phyloP scores from a whole-genome alignment of 805 yeast genomes.

The Cyberlindnera lachancei region DNA sequence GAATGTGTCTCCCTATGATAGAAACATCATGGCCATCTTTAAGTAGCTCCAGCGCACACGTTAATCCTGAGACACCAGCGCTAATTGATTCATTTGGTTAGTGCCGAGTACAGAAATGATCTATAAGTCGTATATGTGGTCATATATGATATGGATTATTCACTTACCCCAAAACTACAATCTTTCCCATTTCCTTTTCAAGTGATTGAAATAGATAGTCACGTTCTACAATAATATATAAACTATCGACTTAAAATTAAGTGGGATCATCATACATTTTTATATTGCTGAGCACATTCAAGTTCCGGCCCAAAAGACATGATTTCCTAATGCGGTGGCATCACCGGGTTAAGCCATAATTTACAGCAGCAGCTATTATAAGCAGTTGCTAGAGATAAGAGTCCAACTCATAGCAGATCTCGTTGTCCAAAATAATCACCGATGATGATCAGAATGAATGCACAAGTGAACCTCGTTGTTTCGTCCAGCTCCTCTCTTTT shows the following conservation, averaged over 20 bases:
- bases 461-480: constrained; percentile 7
- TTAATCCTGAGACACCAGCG: constrained; percentile 52
- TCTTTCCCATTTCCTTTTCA: constrained; percentile 7
- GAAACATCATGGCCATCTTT: constrained; percentile 34
- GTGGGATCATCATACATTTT: too few relatives aligned
- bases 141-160: too few relatives aligned
- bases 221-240: too few relatives aligned
- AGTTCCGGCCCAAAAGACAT: too few relatives aligned
- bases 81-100: constrained; percentile 1
- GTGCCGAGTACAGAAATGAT: not conserved
- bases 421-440: constrained; percentile 12
- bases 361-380: too few relatives aligned
- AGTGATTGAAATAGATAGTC: not conserved
- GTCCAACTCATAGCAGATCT: constrained; percentile 17
- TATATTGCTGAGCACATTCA: too few relatives aligned
- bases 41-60: constrained; percentile 38
- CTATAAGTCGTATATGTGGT: too few relatives aligned
- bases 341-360: too few relatives aligned
- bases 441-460: constrained; percentile 8
- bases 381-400: too few relatives aligned
- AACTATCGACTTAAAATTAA: too few relatives aligned
- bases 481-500: constrained; percentile 6
- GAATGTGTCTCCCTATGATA: constrained; percentile 39
- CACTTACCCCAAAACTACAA: constrained; percentile 4
- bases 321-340: too few relatives aligned